Conservation (phyloP, 2,329 filamentous ascomycete genomes). For the Clonostachys rhizophaga region DNA sequence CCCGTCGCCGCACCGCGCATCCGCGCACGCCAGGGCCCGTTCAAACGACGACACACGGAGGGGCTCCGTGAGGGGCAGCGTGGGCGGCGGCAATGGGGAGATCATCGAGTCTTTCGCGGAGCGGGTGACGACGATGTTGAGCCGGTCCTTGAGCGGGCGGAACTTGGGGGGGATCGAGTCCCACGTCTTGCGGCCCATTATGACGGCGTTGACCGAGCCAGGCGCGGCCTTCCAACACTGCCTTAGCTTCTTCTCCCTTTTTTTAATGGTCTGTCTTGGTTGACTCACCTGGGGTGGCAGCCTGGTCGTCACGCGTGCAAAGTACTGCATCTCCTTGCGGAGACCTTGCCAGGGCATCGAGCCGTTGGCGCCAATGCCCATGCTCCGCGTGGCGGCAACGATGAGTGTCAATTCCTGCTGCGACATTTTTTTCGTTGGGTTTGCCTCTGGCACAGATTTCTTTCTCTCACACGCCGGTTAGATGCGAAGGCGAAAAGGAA, state of each 20-base stretch:
- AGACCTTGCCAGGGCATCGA: slow-evolving; percentile 85
- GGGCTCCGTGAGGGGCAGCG: slow-evolving; percentile 26
- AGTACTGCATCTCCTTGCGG: slow-evolving; percentile 91
- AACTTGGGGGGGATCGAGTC: slow-evolving; percentile 78
- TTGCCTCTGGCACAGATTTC: neutral
- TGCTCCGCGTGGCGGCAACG: slow-evolving; percentile 83
- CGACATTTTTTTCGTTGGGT: slow-evolving; percentile 16
- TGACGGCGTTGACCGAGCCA: slow-evolving; percentile 63
- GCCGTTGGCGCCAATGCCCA: slow-evolving; percentile 82
- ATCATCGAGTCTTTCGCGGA: slow-evolving; percentile 15
- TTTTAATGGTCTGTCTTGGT: neutral
- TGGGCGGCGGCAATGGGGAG: slow-evolving; percentile 6
- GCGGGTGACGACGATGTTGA: slow-evolving; percentile 78
- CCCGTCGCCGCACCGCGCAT: slow-evolving; percentile 33
- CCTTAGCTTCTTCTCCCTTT: too few species aligned
- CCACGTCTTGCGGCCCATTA: slow-evolving; percentile 98
- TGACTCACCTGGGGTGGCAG: slow-evolving; percentile 33
- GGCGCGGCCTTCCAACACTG: slow-evolving; percentile 3
- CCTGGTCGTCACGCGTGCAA: slow-evolving; percentile 81
- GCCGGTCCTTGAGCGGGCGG: slow-evolving; percentile 71
- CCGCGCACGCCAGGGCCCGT: slow-evolving; percentile 46
- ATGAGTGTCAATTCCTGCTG: slow-evolving; percentile 74
- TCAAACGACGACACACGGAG: slow-evolving; percentile 56
- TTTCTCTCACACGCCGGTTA: neutral
- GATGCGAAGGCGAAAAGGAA: neutral